Evolutionary conservation across 345 rosid species (phyloP).

Genomic region (Melaleuca alternifolia): DNA sequence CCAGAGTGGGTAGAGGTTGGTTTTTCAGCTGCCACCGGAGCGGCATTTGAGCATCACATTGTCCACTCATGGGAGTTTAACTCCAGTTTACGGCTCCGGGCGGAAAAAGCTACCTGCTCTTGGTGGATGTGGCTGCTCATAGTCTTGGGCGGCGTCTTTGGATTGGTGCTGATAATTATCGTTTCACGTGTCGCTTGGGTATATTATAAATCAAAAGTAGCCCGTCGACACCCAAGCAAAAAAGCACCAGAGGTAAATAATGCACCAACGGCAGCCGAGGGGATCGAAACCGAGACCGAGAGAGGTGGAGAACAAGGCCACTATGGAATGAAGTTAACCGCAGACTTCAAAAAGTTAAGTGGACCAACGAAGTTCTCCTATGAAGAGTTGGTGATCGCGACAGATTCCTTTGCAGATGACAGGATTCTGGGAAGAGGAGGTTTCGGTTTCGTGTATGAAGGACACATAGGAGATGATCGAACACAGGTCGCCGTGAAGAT

Average conservation of each 20-base stretch:
- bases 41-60: background rate
- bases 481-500: background rate
- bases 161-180: background rate
- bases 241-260: too few species aligned
- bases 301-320: background rate
- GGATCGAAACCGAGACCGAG: background rate
- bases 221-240: too few species aligned
- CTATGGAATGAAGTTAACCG: background rate
- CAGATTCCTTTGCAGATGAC: background rate
- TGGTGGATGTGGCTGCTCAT: background rate
- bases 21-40: too few species aligned
- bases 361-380: background rate
- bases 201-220: too few species aligned
- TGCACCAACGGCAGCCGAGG: too few species aligned
- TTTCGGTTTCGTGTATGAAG: background rate
- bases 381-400: background rate
- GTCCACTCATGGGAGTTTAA: background rate
- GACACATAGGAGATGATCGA: background rate
- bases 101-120: background rate
- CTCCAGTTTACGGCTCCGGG: background rate
- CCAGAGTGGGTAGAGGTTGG: too few species aligned
- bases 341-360: background rate
- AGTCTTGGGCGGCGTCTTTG: too few species aligned
- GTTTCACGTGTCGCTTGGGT: background rate
- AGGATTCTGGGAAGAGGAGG: background rate